Evolutionary conservation across 2,329 filamentous ascomycete genomes (phyloP).

Genomic region (Penicillium sp.): DNA sequence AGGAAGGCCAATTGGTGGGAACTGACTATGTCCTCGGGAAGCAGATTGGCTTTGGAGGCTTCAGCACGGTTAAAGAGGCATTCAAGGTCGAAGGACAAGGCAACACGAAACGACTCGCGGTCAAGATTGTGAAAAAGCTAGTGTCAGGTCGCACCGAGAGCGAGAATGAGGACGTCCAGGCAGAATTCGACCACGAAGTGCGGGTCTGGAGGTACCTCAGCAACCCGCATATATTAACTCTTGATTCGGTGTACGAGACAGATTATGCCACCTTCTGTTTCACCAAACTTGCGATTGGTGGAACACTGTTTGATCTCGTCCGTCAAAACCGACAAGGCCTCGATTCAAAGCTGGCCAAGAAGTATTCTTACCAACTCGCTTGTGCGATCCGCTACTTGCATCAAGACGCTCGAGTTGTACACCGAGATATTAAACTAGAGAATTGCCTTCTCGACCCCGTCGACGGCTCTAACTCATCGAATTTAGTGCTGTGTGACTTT

Average conservation of each 20-base stretch:
- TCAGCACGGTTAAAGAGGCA: conserved; percentile 67
- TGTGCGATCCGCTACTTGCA: conserved; percentile 66
- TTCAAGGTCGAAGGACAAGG: conserved; percentile 60
- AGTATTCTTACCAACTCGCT: conserved; percentile 64
- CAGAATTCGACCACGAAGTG: conserved; percentile 69
- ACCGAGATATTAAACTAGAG: conserved; percentile 69
- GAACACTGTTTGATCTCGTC: conserved; percentile 64
- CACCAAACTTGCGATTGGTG: conserved; percentile 63
- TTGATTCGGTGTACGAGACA: conserved; percentile 65
- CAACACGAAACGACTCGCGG: conserved; percentile 55
- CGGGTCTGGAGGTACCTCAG: conserved; percentile 66
- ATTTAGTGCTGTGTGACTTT: conserved; percentile 66
- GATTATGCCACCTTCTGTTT: conserved; percentile 70
- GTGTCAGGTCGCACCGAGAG: conserved; percentile 55
- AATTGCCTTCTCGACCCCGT: conserved; percentile 65
- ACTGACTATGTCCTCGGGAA: conserved; percentile 67
- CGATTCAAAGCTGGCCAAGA: conserved; percentile 53
- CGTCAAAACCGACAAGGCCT: conserved; percentile 57
- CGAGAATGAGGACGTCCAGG: conserved; percentile 65
- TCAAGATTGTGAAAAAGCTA: conserved; percentile 67
- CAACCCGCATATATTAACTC: conserved; percentile 61
- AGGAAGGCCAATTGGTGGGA: conserved; percentile 67
- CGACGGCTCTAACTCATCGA: conserved; percentile 52
- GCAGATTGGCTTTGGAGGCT: conserved; percentile 65
- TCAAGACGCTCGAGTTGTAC: conserved; percentile 65